Conservation (phyloP, 805 yeast species). For the Candida sonorensis region DNA sequence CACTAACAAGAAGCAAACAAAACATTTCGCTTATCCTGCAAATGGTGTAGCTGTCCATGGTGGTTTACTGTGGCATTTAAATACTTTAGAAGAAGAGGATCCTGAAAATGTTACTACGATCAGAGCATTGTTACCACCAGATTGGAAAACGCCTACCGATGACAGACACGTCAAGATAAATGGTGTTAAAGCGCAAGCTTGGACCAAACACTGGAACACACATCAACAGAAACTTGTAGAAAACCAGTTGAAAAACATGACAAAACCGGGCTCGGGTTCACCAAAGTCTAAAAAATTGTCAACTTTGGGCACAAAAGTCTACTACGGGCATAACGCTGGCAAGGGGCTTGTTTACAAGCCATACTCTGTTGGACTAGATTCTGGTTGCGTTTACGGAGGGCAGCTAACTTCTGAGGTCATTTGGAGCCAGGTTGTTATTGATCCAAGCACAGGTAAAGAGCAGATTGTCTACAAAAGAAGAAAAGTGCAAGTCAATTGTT, state of each 20-base stretch:
- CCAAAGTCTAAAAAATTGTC: too few relatives aligned
- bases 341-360: conserved; percentile 60
- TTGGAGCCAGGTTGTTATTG: conserved; percentile 26
- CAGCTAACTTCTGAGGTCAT: conserved; percentile 57
- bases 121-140: conserved; percentile 61
- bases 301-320: conserved; percentile 36
- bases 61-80: conserved; percentile 65
- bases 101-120: conserved; percentile 62
- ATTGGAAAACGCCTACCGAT: conserved; percentile 52
- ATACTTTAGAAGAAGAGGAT: conserved; percentile 44
- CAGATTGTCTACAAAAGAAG: conserved; percentile 20
- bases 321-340: conserved; percentile 87
- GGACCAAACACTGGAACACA: conserved; percentile 28
- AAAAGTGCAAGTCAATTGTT: conserved; percentile 25
- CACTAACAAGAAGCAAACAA: conserved; percentile 21
- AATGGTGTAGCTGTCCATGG: conserved; percentile 71
- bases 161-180: conserved; percentile 23
- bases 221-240: conserved; percentile 13
- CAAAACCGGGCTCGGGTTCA: conserved; percentile 5
- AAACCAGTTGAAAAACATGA: conserved; percentile 3
- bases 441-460: conserved; percentile 3
- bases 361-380: conserved; percentile 74
- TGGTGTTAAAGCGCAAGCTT: conserved; percentile 24
- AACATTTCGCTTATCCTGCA: conserved; percentile 17
- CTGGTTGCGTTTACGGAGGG: conserved; percentile 76